These are phyloP conservation scores for Mycena maculata DNA, from an alignment of 768 basidiomycete species.

Conservation along the genomic window DNA sequence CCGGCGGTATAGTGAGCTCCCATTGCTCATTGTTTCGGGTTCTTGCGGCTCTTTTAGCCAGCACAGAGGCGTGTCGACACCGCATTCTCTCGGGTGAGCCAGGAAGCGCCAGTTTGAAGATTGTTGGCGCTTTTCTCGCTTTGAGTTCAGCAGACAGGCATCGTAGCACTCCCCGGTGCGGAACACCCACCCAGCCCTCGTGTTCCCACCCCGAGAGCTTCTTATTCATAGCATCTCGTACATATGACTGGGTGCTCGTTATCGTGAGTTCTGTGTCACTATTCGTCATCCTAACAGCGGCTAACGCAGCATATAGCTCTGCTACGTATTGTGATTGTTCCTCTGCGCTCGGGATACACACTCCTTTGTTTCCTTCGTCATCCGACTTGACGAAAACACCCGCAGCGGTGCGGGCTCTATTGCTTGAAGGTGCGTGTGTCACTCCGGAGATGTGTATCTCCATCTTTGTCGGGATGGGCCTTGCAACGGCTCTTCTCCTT, in stretches of 20 bases:
- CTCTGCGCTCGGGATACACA: neutral
- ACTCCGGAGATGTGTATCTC: neutral
- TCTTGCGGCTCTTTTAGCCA: neutral
- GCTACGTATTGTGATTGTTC: neutral
- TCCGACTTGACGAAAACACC: neutral
- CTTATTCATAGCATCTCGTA: too few species aligned
- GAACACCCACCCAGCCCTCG: too few species aligned
- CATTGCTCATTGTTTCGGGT: neutral
- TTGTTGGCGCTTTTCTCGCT: too few species aligned
- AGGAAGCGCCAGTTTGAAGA: too few species aligned
- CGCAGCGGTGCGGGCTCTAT: neutral
- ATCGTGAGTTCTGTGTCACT: neutral
- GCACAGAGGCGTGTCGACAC: neutral
- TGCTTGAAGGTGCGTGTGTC: neutral
- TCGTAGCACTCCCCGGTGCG: too few species aligned
- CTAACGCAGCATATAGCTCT: neutral
- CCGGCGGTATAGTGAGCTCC: neutral
- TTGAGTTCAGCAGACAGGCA: too few species aligned
- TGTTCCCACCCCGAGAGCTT: too few species aligned
- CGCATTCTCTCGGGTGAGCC: neutral
- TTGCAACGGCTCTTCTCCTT: neutral
- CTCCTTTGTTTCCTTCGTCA: neutral
- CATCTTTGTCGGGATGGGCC: neutral
- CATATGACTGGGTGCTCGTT: neutral
- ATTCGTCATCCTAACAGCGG: neutral